Base-by-base conservation (phyloP, 2,329 filamentous ascomycete genomes). In the Paecilomyces sp. region DNA sequence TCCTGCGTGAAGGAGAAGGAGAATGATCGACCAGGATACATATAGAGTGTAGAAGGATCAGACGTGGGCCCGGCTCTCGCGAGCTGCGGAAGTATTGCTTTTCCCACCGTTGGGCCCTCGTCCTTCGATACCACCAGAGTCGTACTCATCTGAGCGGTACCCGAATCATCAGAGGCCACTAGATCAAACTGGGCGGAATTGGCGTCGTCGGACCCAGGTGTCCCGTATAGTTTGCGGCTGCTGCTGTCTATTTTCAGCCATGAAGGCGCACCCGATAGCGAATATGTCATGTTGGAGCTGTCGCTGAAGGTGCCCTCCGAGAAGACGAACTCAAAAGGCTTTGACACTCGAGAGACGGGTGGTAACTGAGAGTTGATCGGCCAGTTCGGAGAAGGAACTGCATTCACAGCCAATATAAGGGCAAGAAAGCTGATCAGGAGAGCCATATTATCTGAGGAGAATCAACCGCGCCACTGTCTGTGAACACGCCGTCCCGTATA, bases 281-380 rank as follows among this genome's bases (percentile, higher is more conserved):
- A 83, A 71, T 95, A 96, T 5, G 82, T 82, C 56, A 92, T 81
- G 51, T 78, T 69, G 11, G 71, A 69, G 34, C 76, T 75, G 51
- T 77, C 73, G 15, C 88, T 88, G 74, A 96, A 96, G 0, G 91
- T 96, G 47, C 86, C 85, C 28, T 65, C 66, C 12, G 76, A 72
- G 57, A 79, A 79, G 52, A 66, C 64, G 62, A 79, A 79, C 54
- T 66, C 63, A 62, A 75, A 80, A 2, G 81, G 79, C 66, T 87
- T 70, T 50, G 82, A 83, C 61, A 89, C 79, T 64, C 89, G 83
- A 22, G 90, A 91, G 57, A 92, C 88, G 3, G 88, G 88, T 33
- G 91, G 91, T 0, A 95, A 82, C 73, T 96, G 92, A 2, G 90
- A 87, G 74, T 94, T 95, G 73, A 96, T 81, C 0, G 91, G 91